Base-by-base conservation (phyloP, 768 basidiomycete genomes). In the Tulasnella calospora region DNA sequence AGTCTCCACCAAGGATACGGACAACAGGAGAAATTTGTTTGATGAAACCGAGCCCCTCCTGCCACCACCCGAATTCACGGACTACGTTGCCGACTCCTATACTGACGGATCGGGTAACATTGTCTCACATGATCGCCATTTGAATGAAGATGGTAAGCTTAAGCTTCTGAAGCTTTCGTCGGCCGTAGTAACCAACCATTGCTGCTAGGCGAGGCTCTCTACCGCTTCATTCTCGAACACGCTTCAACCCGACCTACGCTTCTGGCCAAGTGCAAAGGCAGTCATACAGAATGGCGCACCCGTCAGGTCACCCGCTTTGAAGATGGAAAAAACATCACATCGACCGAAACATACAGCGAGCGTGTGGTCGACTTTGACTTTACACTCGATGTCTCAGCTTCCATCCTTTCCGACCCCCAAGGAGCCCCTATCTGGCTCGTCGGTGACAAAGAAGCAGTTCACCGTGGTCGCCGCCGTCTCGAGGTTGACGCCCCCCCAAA, bases 331-430 rank as follows among this genome's bases (percentile, higher is more conserved):
- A 35, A 36, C 61, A 41, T 70, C 21, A 35, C 41, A 23, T 40
- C 82, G 19, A 84, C 84, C 2, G 91, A 92, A 79, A 82, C 83
- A n/a, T 88, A 91, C 82, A 88, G 86, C 10, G 89, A 90, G 79
- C 88, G 84, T 0, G 85, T 93, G 61, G 86, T 87, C 30, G 92
- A 93, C 81, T 93, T 93, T 81, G 88, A 91, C 81, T 93, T 93
- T 82, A 86, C 83, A 80, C 89, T 93, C 82, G 89, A 90, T 81
- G 81, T 91, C 4, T 82, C 85, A 23, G 86, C 85, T 23, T 82
- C 86, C 73, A 83, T 88, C 77, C 81, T 87, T 38, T 30, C 61
- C 23, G 41, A 74, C 19, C 73, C 55, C 9, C 23, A 71, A 36
- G 81, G 80, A 12, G 85, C 86, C 5, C 83, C 85, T 2, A 89